Percentiles rank a stretch among this genome's conserved stretches.
These are phyloP conservation scores for Skeletonema menzelii DNA, from an alignment of 108 stramenopile genomes.

Conservation along the genomic window DNA sequence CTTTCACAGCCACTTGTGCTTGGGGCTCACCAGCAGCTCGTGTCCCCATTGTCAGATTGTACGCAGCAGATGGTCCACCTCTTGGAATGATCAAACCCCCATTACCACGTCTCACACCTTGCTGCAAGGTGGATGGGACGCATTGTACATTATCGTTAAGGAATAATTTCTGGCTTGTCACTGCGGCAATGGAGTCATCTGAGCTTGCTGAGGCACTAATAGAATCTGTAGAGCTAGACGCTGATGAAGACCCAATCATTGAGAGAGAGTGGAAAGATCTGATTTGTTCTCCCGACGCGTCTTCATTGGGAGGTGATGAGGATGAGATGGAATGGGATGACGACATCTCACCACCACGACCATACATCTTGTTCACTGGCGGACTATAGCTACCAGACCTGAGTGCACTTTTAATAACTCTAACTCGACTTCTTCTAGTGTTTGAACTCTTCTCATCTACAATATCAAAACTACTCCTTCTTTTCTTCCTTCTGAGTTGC, in stretches of 20 bases:
- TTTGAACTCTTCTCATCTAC: slow-evolving; percentile 10
- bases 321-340: slow-evolving; percentile 4
- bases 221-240: slow-evolving; percentile 10
- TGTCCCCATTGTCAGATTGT: background rate
- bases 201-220: background rate
- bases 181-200: slow-evolving; percentile 1
- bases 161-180: background rate
- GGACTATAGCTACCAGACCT: slow-evolving; percentile 43
- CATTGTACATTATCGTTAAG: slow-evolving; percentile 12
- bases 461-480: slow-evolving; percentile 33
- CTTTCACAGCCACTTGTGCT: background rate
- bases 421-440: slow-evolving; percentile 23
- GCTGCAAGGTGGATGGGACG: slow-evolving; percentile 28
- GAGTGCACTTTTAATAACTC: slow-evolving; percentile 39
- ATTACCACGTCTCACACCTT: slow-evolving; percentile 26
- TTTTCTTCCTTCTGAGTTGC: slow-evolving; percentile 16
- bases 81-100: slow-evolving; percentile 40
- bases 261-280: slow-evolving; percentile 42
- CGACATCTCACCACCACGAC: background rate
- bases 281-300: background rate
- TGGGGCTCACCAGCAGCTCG: background rate
- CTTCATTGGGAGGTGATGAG: background rate
- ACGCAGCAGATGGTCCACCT: slow-evolving; percentile 26
- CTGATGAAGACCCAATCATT: slow-evolving; percentile 36
- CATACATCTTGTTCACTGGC: slow-evolving; percentile 19